These are phyloP conservation scores for Aspergillus ochraceoroseus DNA, from an alignment of 2,329 filamentous ascomycete genomes.

Conservation along the genomic window DNA sequence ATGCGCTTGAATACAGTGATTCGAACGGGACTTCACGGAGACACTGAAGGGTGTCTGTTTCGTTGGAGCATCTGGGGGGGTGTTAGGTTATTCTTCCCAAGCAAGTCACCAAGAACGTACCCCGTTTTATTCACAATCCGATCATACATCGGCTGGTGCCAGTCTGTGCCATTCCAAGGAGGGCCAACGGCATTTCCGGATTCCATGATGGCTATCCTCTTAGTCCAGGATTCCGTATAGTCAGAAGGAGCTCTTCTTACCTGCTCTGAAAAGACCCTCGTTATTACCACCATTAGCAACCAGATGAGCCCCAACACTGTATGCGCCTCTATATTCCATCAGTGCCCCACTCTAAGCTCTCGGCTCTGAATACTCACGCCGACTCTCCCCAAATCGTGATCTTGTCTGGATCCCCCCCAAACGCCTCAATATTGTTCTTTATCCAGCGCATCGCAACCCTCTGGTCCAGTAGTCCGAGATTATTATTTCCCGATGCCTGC, in stretches of 20 bases:
- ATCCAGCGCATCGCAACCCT: constrained; percentile 37
- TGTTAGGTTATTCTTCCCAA: no score
- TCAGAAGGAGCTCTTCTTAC: constrained; percentile 10
- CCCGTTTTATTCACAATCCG: constrained; percentile 27
- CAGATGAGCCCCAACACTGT: constrained; percentile 31
- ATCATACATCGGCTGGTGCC: constrained; percentile 34
- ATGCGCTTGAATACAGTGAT: constrained; percentile 23
- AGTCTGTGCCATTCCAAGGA: constrained; percentile 33
- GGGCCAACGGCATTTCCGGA: constrained; percentile 31
- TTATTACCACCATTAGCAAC: constrained; percentile 30
- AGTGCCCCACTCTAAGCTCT: not conserved
- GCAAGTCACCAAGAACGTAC: no score
- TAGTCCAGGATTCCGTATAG: not conserved
- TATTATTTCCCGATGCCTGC: constrained; percentile 29
- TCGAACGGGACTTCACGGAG: constrained; percentile 28
- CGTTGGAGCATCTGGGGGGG: constrained; percentile 23
- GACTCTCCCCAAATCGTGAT: constrained; percentile 39
- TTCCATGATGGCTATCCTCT: constrained; percentile 29
- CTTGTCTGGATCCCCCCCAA: constrained; percentile 31
- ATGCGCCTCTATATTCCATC: constrained; percentile 27
- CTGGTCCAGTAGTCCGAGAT: constrained; percentile 32
- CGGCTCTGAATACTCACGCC: constrained; percentile 20
- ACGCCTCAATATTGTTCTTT: constrained; percentile 33
- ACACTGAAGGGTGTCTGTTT: constrained; percentile 28
- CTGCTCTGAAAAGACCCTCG: constrained; percentile 31